A percentile compares a stretch with the other conserved stretches of the same genome.
phyloP scores from a whole-genome alignment of 2,329 filamentous ascomycete species.

The Alternaria ethzedia region DNA sequence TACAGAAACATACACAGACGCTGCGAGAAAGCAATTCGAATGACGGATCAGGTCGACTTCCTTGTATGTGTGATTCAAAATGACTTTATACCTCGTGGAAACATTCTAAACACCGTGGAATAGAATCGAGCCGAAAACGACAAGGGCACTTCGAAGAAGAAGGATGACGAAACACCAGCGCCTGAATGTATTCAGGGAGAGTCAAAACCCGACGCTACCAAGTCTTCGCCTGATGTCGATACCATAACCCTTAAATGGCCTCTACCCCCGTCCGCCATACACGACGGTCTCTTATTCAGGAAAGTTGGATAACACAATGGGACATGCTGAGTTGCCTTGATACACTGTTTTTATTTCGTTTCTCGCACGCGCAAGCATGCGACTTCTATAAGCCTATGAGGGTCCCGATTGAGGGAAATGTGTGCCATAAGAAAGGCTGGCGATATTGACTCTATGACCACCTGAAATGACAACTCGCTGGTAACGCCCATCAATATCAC shows the following conservation, averaged over 20 bases:
- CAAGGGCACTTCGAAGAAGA: background rate
- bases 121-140: background rate
- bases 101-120: background rate
- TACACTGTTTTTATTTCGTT: background rate
- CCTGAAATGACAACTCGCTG: background rate
- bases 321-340: background rate
- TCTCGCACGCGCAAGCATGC: background rate
- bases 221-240: background rate
- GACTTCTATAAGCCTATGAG: background rate
- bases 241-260: background rate
- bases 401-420: background rate
- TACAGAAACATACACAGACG: background rate
- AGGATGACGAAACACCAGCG: background rate
- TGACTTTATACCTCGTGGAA: background rate
- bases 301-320: constrained; percentile 3
- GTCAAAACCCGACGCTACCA: background rate
- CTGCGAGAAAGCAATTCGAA: background rate
- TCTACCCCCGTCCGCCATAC: constrained; percentile 9
- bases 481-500: background rate
- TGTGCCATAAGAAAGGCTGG: background rate
- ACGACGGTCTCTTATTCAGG: constrained; percentile 10
- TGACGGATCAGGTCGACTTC: background rate
- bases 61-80: background rate
- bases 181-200: background rate
- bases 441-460: background rate